These are phyloP conservation scores for Ustilago vetiveriae DNA, from an alignment of 1,284 basidiomycete species.

Conservation along the genomic window DNA sequence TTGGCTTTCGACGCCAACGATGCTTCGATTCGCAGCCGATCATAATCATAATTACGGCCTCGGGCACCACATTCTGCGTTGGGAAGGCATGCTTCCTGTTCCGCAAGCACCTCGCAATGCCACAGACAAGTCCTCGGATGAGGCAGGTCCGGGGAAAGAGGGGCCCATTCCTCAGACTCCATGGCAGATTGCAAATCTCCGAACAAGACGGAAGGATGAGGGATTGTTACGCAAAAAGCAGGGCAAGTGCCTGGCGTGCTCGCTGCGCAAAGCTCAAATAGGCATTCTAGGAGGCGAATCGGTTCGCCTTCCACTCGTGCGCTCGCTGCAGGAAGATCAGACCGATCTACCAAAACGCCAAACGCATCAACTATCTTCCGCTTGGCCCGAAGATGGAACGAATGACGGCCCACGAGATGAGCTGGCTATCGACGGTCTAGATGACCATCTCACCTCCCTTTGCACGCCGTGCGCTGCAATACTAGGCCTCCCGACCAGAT, in stretches of 20 bases:
- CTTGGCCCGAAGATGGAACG: no score
- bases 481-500: conserved; percentile 23
- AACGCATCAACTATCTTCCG: no score
- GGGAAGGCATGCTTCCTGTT: conserved; percentile 8
- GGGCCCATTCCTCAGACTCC: not conserved
- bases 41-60: conserved; percentile 31
- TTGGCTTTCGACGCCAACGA: conserved; percentile 36
- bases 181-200: conserved; percentile 14
- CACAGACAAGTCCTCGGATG: not conserved
- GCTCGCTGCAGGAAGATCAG: no score
- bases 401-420: not conserved
- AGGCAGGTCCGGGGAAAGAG: not conserved
- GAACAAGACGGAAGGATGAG: conserved; percentile 25
- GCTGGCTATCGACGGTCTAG: conserved; percentile 9
- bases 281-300: conserved; percentile 39
- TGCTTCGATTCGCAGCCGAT: conserved; percentile 39
- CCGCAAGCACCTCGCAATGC: not conserved
- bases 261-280: conserved; percentile 36
- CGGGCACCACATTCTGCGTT: conserved; percentile 37
- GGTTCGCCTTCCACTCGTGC: conserved; percentile 13
- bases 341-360: no score
- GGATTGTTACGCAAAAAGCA: conserved; percentile 28
- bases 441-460: conserved; percentile 34
- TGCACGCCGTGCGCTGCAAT: conserved; percentile 35
- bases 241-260: conserved; percentile 44